phyloP scores from a whole-genome alignment of 768 basidiomycete species.

The Cyathus striatus region DNA sequence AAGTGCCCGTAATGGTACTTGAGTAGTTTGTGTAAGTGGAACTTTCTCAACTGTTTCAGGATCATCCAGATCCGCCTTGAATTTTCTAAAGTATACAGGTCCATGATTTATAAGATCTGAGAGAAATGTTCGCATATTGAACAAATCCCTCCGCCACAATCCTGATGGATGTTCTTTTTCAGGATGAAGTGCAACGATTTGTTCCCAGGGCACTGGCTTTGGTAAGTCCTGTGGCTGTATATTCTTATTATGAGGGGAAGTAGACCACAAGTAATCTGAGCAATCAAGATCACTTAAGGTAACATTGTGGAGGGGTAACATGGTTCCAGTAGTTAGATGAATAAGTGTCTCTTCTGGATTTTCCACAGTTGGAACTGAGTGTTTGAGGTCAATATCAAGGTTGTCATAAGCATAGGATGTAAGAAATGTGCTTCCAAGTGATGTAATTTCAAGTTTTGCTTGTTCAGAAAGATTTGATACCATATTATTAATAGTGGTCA shows the following conservation, averaged over 20 bases:
- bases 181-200: too few species aligned
- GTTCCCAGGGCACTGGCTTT: slow-evolving; percentile 13
- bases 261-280: slow-evolving; percentile 26
- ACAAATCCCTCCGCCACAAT: slow-evolving; percentile 15
- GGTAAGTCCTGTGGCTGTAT: slow-evolving; percentile 8
- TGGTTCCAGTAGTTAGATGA: slow-evolving; percentile 26
- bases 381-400: too few species aligned
- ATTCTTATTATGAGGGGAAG: slow-evolving; percentile 15
- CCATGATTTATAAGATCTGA: slow-evolving; percentile 19
- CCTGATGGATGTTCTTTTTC: slow-evolving; percentile 6
- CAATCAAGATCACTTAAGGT: slow-evolving; percentile 26
- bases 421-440: slow-evolving; percentile 17
- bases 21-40: slow-evolving; percentile 13
- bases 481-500: slow-evolving; percentile 14
- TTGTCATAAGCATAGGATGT: slow-evolving; percentile 28
- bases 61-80: slow-evolving; percentile 5
- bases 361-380: too few species aligned
- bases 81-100: slow-evolving; percentile 13
- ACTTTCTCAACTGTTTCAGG: slow-evolving; percentile 20
- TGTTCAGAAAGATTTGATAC: slow-evolving; percentile 18
- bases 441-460: slow-evolving; percentile 8
- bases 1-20: slow-evolving; percentile 12
- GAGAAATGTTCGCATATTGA: slow-evolving; percentile 21
- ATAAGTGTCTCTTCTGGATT: too few species aligned
- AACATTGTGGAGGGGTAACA: slow-evolving; percentile 27